These are phyloP conservation scores for Clonostachys chloroleuca DNA, from an alignment of 2,329 filamentous ascomycete genomes.

Conservation along the genomic window DNA sequence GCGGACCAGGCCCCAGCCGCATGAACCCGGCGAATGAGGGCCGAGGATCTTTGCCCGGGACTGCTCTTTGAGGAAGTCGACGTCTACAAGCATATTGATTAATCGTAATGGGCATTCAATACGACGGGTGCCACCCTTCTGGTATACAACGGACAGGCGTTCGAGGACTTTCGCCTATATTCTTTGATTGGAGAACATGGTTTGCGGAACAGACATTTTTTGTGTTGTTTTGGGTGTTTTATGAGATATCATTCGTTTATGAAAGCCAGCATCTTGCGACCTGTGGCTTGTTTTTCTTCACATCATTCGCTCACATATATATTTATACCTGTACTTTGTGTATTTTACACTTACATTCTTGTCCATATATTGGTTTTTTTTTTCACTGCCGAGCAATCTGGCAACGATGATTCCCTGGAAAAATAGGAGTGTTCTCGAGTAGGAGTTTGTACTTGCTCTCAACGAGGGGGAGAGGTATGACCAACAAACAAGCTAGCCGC, in stretches of 20 bases:
- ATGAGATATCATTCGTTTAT: too few species aligned
- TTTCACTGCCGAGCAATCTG: not conserved
- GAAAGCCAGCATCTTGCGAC: too few species aligned
- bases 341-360: too few species aligned
- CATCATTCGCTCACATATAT: too few species aligned
- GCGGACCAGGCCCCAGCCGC: conserved; percentile 19
- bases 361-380: not conserved
- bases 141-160: not conserved
- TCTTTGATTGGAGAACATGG: too few species aligned
- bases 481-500: not conserved
- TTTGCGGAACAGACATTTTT: too few species aligned
- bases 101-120: not conserved
- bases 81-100: not conserved
- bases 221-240: too few species aligned
- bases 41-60: not conserved
- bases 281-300: too few species aligned
- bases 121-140: not conserved
- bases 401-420: not conserved
- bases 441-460: not conserved
- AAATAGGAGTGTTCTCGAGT: not conserved
- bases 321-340: too few species aligned
- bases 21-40: conserved; percentile 33
- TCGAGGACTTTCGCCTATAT: too few species aligned
- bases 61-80: not conserved
- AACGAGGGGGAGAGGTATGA: not conserved